Evolutionary conservation across 768 basidiomycete species (phyloP).

Genomic region (Russula compacta): DNA sequence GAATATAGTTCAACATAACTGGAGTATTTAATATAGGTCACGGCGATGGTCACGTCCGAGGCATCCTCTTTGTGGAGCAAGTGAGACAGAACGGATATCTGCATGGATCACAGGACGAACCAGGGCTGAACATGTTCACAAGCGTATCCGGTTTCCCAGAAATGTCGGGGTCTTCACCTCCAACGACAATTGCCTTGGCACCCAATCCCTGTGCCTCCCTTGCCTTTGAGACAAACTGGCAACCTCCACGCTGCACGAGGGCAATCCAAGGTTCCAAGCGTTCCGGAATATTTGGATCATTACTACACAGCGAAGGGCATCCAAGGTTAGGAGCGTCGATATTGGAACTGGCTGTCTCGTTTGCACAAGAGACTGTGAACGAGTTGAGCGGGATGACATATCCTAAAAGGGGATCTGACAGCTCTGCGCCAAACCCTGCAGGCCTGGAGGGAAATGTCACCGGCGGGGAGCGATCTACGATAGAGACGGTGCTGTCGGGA

Average conservation of each 20-base stretch:
- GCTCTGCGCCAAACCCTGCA: conserved; percentile 71
- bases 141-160: conserved; percentile 66
- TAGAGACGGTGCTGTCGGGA: conserved; percentile 45
- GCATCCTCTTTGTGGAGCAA: conserved; percentile 54
- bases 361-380: conserved; percentile 36
- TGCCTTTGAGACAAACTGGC: conserved; percentile 86
- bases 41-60: conserved; percentile 72
- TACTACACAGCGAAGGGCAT: conserved; percentile 60
- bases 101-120: conserved; percentile 33
- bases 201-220: conserved; percentile 46
- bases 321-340: conserved; percentile 36
- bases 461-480: conserved; percentile 66
- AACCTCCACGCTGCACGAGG: conserved; percentile 79
- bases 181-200: conserved; percentile 86
- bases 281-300: conserved; percentile 47
- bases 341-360: conserved; percentile 18
- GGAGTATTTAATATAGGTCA: conserved; percentile 81
- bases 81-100: not conserved
- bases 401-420: conserved; percentile 39
- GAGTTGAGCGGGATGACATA: conserved; percentile 31
- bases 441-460: conserved; percentile 61
- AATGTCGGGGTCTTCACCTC: conserved; percentile 62
- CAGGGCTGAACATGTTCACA: conserved; percentile 89
- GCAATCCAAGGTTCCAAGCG: conserved; percentile 78
- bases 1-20: conserved; percentile 63